A percentile compares a stretch with the other conserved stretches of the same genome.
Evolutionary conservation across 768 basidiomycete genomes (phyloP).

Genomic region (Termitomyces sp.): DNA sequence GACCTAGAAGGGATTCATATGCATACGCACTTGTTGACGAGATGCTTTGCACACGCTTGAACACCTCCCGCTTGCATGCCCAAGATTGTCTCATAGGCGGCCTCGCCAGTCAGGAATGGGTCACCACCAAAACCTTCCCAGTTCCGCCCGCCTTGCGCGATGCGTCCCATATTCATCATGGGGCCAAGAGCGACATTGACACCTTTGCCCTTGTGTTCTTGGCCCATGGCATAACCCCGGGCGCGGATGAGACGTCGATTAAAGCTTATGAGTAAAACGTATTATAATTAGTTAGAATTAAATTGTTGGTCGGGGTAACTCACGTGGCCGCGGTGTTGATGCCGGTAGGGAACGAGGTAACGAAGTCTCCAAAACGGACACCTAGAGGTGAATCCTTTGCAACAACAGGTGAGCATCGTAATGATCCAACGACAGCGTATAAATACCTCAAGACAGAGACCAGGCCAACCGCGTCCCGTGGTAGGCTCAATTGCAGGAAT

Average conservation of each 20-base stretch:
- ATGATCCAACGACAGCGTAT: slow-evolving; percentile 1
- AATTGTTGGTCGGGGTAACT: slow-evolving; percentile 16
- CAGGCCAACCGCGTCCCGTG: slow-evolving; percentile 48
- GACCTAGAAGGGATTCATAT: neutral
- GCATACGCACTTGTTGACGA: slow-evolving; percentile 58
- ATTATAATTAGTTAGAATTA: neutral
- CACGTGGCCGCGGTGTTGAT: slow-evolving; percentile 80
- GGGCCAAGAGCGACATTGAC: slow-evolving; percentile 74
- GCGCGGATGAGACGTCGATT: slow-evolving; percentile 73
- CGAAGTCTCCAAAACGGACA: slow-evolving; percentile 67
- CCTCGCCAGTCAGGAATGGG: slow-evolving; percentile 79
- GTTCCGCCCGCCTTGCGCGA: slow-evolving; percentile 77
- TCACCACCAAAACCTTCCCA: slow-evolving; percentile 97
- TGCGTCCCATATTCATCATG: slow-evolving; percentile 85
- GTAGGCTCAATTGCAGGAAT: slow-evolving; percentile 42
- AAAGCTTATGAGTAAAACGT: slow-evolving; percentile 35
- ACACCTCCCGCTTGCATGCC: slow-evolving; percentile 79
- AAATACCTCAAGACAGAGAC: slow-evolving; percentile 62
- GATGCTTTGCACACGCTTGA: slow-evolving; percentile 85
- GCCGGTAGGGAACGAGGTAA: slow-evolving; percentile 79
- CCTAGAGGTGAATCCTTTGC: slow-evolving; percentile 67
- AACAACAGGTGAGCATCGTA: neutral
- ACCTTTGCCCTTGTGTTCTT: slow-evolving; percentile 80
- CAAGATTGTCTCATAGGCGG: slow-evolving; percentile 72
- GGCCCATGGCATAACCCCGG: slow-evolving; percentile 74